A percentile compares a stretch with the other conserved stretches of the same genome.
phyloP scores from a whole-genome alignment of 768 basidiomycete genomes.

The Mrakia frigida region DNA sequence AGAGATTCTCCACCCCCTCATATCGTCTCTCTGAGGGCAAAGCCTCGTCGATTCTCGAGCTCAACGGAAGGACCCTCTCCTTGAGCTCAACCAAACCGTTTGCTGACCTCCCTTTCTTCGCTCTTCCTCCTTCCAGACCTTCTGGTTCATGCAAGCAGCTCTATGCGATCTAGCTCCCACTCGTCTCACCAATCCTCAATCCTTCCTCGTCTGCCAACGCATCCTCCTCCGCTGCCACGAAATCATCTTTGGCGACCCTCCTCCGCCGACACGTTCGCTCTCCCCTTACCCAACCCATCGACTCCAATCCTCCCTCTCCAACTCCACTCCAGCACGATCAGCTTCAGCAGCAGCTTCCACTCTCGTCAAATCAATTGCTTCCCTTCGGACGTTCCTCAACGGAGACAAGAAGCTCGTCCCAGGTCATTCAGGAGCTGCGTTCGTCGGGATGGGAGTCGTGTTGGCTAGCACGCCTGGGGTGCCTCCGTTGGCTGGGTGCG shows the following conservation, averaged over 20 bases:
- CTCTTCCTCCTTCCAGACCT: conserved; percentile 54
- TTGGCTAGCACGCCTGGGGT: conserved; percentile 71
- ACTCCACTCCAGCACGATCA: neutral
- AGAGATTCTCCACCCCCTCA: too few relatives aligned
- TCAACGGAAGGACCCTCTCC: neutral
- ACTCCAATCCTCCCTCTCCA: neutral
- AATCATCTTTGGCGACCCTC: conserved; percentile 87
- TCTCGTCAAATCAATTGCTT: conserved; percentile 7
- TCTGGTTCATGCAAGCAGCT: conserved; percentile 98
- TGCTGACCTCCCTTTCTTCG: neutral
- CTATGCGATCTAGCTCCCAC: conserved; percentile 67
- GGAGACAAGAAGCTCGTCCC: conserved; percentile 59
- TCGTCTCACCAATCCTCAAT: conserved; percentile 58
- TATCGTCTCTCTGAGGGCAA: neutral
- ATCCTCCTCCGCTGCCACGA: conserved; percentile 86
- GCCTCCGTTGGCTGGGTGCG: conserved; percentile 63
- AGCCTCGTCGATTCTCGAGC: neutral
- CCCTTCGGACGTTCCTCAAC: neutral
- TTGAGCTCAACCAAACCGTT: conserved; percentile 33
- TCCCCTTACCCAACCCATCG: conserved; percentile 39
- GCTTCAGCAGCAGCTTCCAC: neutral
- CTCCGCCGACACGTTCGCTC: conserved; percentile 56
- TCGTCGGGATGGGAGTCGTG: conserved; percentile 79
- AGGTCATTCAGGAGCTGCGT: conserved; percentile 59
- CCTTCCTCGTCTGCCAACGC: conserved; percentile 87